Evolutionary conservation across 768 basidiomycete species (phyloP), one percentile per base, ranked within the genome.

Genomic region (Auriscalpium microsporum): DNA sequence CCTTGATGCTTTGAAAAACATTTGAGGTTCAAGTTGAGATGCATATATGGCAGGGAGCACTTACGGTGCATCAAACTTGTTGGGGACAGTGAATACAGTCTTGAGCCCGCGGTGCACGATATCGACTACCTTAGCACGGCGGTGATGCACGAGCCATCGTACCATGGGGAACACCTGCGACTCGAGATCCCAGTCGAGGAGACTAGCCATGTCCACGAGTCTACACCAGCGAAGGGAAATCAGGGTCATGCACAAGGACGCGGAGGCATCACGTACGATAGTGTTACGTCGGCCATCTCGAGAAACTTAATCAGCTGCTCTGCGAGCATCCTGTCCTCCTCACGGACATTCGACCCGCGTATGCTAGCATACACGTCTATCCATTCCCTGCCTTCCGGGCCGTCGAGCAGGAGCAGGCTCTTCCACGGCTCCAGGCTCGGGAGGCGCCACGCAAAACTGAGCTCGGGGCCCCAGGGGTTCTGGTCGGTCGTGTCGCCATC

Each of bases 401-500:
- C 72, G 52, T 91, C 86, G 14, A 95, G 65, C 14, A 93, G 77
- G 7, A 98, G 71, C 14, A 98, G 67, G 19, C 90, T 87, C 65
- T 96, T 96, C 95, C 95, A 98, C 6, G 95, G 94, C 14, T 82
- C 76, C 21, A 97, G 76, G 16, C 79, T 71, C 9, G 87, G 83
- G 2, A 92, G 72, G 47, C 77, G 76, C 86, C 86, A 91, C 3
- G 88, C 88, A 54, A 82, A 73, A 61, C 76, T 75, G 68, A 89
- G 75, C 53, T 85, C 84, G 38, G 74, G 76, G 16, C 84, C 86
- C 88, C 90, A 89, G 8, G 72, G 63, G 36, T 61, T 65, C 7
- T 64, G 63, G 38, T 75, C 73, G 44, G 75, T 78, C 44, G 80
- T 80, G 21, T 54, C 50, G 47, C 83, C 80, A 17, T 80, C 80